Evolutionary conservation across 73 alveolate genomes (phyloP).

Genomic region (Stentor roeselii): DNA sequence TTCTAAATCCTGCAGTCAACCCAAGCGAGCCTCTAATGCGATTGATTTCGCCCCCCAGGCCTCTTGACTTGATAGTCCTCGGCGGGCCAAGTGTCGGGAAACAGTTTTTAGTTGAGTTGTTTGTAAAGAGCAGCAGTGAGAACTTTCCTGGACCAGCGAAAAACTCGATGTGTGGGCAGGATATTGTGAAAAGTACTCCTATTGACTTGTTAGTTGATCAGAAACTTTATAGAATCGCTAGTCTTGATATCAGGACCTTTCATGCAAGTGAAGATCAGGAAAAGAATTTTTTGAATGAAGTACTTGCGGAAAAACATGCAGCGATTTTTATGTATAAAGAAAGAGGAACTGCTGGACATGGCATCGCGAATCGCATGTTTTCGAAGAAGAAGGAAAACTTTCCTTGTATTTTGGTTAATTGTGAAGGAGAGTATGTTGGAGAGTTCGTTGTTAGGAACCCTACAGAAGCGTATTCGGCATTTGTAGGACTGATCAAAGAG

Average conservation of each 20-base stretch:
- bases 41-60: neutral
- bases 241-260: neutral
- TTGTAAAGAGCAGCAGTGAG: neutral
- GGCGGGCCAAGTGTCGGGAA: neutral
- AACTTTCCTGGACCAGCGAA: neutral
- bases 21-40: neutral
- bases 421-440: neutral
- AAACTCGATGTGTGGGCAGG: neutral
- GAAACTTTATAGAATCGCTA: neutral
- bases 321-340: neutral
- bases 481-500: neutral
- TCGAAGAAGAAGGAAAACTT: too few relatives aligned
- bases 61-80: neutral
- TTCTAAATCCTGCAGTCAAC: neutral
- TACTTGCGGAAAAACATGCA: neutral
- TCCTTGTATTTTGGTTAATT: neutral
- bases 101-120: neutral
- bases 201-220: neutral
- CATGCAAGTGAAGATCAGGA: neutral
- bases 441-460: neutral
- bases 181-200: neutral
- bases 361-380: neutral
- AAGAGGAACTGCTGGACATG: constrained; percentile 10
- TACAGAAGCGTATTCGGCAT: neutral
- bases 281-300: neutral